Base-by-base conservation (phyloP, 257 asterid species). In the Nicotiana obtusifolia region DNA sequence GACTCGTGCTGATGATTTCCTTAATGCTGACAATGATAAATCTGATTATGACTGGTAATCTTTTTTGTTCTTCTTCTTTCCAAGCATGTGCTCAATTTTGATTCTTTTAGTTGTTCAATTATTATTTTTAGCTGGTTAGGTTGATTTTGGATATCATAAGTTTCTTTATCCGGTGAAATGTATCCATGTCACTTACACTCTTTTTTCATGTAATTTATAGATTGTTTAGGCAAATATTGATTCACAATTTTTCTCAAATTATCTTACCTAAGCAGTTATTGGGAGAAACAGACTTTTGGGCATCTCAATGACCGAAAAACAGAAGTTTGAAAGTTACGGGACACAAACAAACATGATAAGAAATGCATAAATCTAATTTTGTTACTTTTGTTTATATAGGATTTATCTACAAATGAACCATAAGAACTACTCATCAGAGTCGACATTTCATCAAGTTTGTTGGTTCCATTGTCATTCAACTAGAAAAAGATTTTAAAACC, bases 41-140 rank as follows among this genome's bases (percentile, higher is more conserved):
- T 93, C 95, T 81, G 99, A 96, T 87, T 96, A 94, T 81, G 97
- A 96, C 78, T 96, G 99, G 99, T 96, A 91, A 75, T 79, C 20
- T 37, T 69, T 82, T 64, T 44, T 59, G 64, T 49, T 78, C 7
- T 78, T n/a, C 61, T 24, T 35, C 78, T 77, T 84, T 62, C 79
- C 78, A 16, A 57, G 31, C 76, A 65, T 80, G 80, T 77, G 68
- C 64, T 82, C 81, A 61, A 41, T 86, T 78, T 59, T 41, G 57
- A 61, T 33, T 60, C 22, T 62, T 49, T 79, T 49, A 33, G 47
- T 64, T 80, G 64, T 52, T 62, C 44, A 80, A 5, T 22, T 80
- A 19, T 24, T 44, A 44, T 35, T 44, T 41, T 10, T 20, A 80
- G 61, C 31, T 73, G 78, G 31, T 64, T 64, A 80, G 14, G 37